Evolutionary conservation across 768 basidiomycete species (phyloP).

Genomic region (Suillus brevipes): DNA sequence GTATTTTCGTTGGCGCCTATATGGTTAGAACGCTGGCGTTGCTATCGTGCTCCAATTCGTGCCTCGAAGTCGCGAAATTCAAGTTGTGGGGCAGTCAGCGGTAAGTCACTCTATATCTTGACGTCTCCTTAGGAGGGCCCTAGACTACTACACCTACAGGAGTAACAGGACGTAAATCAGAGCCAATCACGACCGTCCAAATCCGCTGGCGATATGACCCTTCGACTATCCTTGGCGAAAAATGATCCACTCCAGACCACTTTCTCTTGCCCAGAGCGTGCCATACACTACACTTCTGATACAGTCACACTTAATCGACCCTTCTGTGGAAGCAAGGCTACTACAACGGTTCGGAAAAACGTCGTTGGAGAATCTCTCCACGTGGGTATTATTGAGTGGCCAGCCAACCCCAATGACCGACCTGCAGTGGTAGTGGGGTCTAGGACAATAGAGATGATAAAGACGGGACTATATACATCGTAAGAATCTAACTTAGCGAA

Average conservation of each 20-base stretch:
- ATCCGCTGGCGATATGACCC: slow-evolving; percentile 18
- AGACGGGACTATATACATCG: slow-evolving; percentile 24
- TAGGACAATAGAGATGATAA: slow-evolving; percentile 25
- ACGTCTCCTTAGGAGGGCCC: background rate
- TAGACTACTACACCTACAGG: background rate
- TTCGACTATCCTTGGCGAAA: slow-evolving; percentile 21
- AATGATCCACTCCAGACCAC: slow-evolving; percentile 28
- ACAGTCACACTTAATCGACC: slow-evolving; percentile 15
- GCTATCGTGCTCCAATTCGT: background rate
- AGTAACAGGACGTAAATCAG: background rate
- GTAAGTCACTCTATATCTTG: background rate
- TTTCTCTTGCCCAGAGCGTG: slow-evolving; percentile 18
- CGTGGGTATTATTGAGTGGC: slow-evolving; percentile 34
- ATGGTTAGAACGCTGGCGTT: background rate
- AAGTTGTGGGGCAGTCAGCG: background rate
- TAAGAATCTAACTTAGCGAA: slow-evolving; percentile 11
- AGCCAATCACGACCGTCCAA: background rate
- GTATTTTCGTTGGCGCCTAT: background rate
- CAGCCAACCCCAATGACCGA: slow-evolving; percentile 7
- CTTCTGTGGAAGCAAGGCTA: slow-evolving; percentile 15
- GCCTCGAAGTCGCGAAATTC: too few species aligned
- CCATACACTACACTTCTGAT: slow-evolving; percentile 18
- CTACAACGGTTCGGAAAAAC: slow-evolving; percentile 24
- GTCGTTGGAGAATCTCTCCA: slow-evolving; percentile 22
- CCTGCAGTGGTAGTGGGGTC: slow-evolving; percentile 27